These are phyloP conservation scores for Cryptosporidium parvum DNA, from an alignment of 169 alveolate genomes.

Conservation along the genomic window DNA sequence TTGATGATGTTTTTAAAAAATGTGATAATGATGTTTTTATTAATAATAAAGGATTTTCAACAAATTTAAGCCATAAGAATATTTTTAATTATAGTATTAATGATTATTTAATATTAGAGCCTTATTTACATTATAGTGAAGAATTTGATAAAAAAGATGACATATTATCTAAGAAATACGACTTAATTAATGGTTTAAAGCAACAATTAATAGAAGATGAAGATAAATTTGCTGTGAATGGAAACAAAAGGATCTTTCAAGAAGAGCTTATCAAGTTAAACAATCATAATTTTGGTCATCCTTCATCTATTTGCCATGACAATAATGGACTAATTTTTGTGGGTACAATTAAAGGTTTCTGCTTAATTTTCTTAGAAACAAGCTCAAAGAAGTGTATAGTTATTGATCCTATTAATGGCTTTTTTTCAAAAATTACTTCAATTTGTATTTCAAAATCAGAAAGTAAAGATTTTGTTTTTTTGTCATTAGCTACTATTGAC, in stretches of 20 bases:
- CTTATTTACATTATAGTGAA: constrained; percentile 49
- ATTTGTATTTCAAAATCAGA: constrained; percentile 15
- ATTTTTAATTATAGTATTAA: background rate
- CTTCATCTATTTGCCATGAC: constrained; percentile 51
- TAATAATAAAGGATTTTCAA: background rate
- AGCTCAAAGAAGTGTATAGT: background rate
- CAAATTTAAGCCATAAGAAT: background rate
- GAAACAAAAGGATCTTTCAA: constrained; percentile 27
- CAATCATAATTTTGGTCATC: constrained; percentile 21
- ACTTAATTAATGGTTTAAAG: background rate
- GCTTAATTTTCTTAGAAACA: constrained; percentile 8
- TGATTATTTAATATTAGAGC: constrained; percentile 36
- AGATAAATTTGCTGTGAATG: constrained; percentile 19
- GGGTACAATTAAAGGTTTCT: constrained; percentile 49
- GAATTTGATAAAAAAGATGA: background rate
- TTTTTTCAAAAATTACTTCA: constrained; percentile 46
- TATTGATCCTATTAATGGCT: constrained; percentile 23
- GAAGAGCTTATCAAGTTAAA: constrained; percentile 11
- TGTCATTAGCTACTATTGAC: constrained; percentile 28
- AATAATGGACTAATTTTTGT: constrained; percentile 37
- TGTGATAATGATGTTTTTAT: background rate
- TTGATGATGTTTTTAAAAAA: background rate
- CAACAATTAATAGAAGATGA: background rate
- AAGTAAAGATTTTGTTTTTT: constrained; percentile 16
- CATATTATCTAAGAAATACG: background rate